Evolutionary conservation across 2,329 filamentous ascomycete species (phyloP).

Genomic region (Diaporthe sp.): DNA sequence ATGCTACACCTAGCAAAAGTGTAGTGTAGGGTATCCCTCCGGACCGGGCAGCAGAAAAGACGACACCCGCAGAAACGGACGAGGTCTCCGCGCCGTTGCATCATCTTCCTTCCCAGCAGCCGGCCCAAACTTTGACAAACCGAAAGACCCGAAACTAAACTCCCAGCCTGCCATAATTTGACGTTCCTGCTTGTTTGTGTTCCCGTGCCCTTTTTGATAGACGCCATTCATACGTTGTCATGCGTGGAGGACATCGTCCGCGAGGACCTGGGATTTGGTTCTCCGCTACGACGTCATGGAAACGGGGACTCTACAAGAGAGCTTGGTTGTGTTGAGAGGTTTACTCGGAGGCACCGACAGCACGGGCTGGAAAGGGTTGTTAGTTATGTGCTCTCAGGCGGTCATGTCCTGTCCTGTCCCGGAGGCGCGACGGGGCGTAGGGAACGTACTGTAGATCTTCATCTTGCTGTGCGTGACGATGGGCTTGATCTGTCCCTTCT

Average conservation of each 20-base stretch:
- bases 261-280: not conserved
- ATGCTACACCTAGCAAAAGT: conserved; percentile 50
- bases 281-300: conserved; percentile 40
- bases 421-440: not conserved
- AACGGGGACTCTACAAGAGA: conserved; percentile 42
- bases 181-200: conserved; percentile 34
- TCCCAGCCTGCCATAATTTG: conserved; percentile 42
- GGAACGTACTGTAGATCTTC: conserved; percentile 92
- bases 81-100: conserved; percentile 22
- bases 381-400: conserved; percentile 45
- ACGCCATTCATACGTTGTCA: conserved; percentile 38
- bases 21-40: conserved; percentile 36
- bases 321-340: conserved; percentile 37
- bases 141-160: conserved; percentile 44
- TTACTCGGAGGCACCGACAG: conserved; percentile 67
- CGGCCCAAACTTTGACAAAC: conserved; percentile 43
- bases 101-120: conserved; percentile 47
- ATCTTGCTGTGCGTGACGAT: conserved; percentile 96
- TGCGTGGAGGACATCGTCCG: conserved; percentile 33
- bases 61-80: conserved; percentile 11
- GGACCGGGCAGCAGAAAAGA: conserved; percentile 34
- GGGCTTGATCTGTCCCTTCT: conserved; percentile 99
- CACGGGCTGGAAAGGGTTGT: conserved; percentile 64
- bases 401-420: too few relatives aligned
- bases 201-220: conserved; percentile 35